phyloP scores from a whole-genome alignment of 2,329 filamentous ascomycete species.

The Aspergillus ibericus region DNA sequence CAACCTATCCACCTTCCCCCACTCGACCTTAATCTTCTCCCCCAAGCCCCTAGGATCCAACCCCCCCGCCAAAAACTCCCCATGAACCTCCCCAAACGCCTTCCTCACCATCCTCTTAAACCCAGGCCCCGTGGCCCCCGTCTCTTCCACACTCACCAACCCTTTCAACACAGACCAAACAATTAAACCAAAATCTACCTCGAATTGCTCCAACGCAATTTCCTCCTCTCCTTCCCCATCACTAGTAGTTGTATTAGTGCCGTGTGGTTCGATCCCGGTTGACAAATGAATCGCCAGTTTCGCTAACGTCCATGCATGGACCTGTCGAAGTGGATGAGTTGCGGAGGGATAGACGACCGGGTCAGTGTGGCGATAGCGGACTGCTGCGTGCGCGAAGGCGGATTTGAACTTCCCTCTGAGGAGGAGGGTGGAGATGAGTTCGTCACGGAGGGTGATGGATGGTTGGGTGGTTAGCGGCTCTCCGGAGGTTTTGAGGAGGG shows the following conservation, averaged over 20 bases:
- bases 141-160: conserved; percentile 26
- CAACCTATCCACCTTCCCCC: conserved; percentile 50
- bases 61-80: conserved; percentile 27
- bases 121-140: conserved; percentile 31
- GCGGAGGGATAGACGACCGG: conserved; percentile 51
- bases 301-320: conserved; percentile 44
- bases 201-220: conserved; percentile 22
- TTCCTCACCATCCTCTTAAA: conserved; percentile 28
- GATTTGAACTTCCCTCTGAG: conserved; percentile 42
- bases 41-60: conserved; percentile 26
- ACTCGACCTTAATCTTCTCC: conserved; percentile 41
- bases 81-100: conserved; percentile 29
- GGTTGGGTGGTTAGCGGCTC: conserved; percentile 52
- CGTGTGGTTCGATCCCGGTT: conserved; percentile 21
- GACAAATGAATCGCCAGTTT: conserved; percentile 32
- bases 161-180: conserved; percentile 35
- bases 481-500: conserved; percentile 41
- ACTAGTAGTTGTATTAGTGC: not conserved
- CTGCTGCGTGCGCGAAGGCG: conserved; percentile 54
- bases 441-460: conserved; percentile 54
- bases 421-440: conserved; percentile 53
- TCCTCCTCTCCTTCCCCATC: conserved; percentile 15
- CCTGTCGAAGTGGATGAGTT: conserved; percentile 56
- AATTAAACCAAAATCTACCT: conserved; percentile 32
- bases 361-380: conserved; percentile 53